A percentile compares a stretch with the other conserved stretches of the same genome.
phyloP scores from a whole-genome alignment of 1,284 basidiomycete genomes.

The Ceratobasidium sp. region DNA sequence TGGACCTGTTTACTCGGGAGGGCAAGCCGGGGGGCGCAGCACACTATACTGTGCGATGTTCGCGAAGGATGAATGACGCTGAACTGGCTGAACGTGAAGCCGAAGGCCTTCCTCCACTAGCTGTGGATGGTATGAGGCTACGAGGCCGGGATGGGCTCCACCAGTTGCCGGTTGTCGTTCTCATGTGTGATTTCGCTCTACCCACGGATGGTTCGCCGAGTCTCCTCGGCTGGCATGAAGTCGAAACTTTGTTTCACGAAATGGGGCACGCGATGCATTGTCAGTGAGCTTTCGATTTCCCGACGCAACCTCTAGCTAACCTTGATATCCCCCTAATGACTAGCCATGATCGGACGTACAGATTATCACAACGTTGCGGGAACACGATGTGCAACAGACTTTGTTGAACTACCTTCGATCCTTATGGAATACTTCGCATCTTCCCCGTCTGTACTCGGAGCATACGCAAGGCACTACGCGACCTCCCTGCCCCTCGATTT shows the following conservation, averaged over 20 bases:
- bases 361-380: conserved; percentile 99
- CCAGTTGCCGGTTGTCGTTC: conserved; percentile 92
- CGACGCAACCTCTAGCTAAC: conserved; percentile 29
- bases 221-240: conserved; percentile 92
- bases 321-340: neutral
- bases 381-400: conserved; percentile 98
- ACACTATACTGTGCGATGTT: conserved; percentile 98
- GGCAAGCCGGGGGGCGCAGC: conserved; percentile 94
- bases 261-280: conserved; percentile 99
- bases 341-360: conserved; percentile 97
- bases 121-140: conserved; percentile 54
- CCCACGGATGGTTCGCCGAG: conserved; percentile 76
- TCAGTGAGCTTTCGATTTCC: conserved; percentile 62
- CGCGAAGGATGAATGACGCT: conserved; percentile 87
- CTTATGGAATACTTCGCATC: conserved; percentile 98
- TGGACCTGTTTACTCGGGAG: conserved; percentile 87
- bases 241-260: conserved; percentile 96
- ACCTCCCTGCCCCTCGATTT: conserved; percentile 79
- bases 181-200: conserved; percentile 89
- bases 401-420: conserved; percentile 97
- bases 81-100: conserved; percentile 46
- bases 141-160: conserved; percentile 77
- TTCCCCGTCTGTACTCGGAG: conserved; percentile 79
- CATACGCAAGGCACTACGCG: conserved; percentile 61
- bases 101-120: conserved; percentile 41